Conservation (phyloP, 768 basidiomycete species). For the Rhodotorula sphaerocarpa region DNA sequence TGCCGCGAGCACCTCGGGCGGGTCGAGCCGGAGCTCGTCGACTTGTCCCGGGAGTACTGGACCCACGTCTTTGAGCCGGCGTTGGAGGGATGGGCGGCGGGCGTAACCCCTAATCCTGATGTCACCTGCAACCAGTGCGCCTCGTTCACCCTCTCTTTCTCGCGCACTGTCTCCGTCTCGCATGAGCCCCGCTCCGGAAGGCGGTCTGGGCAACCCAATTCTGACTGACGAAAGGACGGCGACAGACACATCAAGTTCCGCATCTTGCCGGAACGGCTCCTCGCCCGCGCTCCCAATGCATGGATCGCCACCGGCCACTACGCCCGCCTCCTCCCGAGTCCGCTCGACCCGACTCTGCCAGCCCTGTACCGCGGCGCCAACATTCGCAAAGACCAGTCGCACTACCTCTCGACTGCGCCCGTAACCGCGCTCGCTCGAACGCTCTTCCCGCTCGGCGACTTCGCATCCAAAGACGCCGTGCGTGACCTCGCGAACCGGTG, state of each 20-base stretch:
- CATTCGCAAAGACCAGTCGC: slow-evolving; percentile 75
- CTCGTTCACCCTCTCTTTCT: neutral
- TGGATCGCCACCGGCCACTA: slow-evolving; percentile 92
- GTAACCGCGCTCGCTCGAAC: slow-evolving; percentile 42
- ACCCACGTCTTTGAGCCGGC: slow-evolving; percentile 80
- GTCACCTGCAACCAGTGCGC: slow-evolving; percentile 77
- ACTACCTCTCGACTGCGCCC: slow-evolving; percentile 58
- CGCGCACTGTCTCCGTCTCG: neutral
- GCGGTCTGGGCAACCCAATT: too few relatives aligned
- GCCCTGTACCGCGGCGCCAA: slow-evolving; percentile 51
- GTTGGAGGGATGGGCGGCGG: slow-evolving; percentile 64
- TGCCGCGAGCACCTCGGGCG: slow-evolving; percentile 60
- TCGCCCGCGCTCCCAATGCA: slow-evolving; percentile 44
- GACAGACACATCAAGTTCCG: slow-evolving; percentile 87
- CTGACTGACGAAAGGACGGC: too few relatives aligned
- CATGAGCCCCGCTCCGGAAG: too few relatives aligned
- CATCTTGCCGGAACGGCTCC: slow-evolving; percentile 57
- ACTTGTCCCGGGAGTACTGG: slow-evolving; percentile 89
- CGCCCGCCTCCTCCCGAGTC: slow-evolving; percentile 58
- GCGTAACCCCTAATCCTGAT: slow-evolving; percentile 84
- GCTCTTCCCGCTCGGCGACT: slow-evolving; percentile 64
- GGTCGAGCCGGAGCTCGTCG: slow-evolving; percentile 64
- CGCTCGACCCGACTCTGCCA: slow-evolving; percentile 37
- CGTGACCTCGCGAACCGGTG: slow-evolving; percentile 60
- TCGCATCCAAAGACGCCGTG: slow-evolving; percentile 60